Evolutionary conservation across 768 basidiomycete species (phyloP).

Genomic region (Boletus vinaceobasis): DNA sequence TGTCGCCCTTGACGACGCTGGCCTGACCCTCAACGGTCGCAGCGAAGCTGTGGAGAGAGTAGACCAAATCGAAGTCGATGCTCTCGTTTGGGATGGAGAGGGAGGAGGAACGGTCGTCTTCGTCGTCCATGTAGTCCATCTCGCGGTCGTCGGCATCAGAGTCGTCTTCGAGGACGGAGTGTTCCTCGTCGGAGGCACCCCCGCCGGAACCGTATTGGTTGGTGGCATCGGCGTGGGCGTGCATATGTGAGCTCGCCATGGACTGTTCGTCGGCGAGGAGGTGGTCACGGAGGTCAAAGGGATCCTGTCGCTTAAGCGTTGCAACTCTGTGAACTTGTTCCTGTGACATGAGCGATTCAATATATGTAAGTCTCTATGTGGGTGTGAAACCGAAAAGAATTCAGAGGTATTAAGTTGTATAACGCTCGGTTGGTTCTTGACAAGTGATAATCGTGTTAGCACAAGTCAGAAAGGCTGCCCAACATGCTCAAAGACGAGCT

Average conservation of each 20-base stretch:
- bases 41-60: constrained; percentile 92
- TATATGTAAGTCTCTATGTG: neutral
- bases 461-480: constrained; percentile 1
- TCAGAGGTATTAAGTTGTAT: neutral
- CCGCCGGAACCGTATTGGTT: constrained; percentile 34
- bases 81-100: constrained; percentile 88
- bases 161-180: constrained; percentile 83
- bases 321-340: constrained; percentile 18
- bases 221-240: constrained; percentile 46
- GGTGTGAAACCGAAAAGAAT: constrained; percentile 1
- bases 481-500: constrained; percentile 20
- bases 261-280: constrained; percentile 51
- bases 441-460: neutral
- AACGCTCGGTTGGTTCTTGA: neutral
- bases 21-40: constrained; percentile 99
- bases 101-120: constrained; percentile 75
- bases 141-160: constrained; percentile 72
- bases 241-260: constrained; percentile 44
- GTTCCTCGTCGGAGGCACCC: constrained; percentile 65
- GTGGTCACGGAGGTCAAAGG: constrained; percentile 70
- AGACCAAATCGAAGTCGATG: constrained; percentile 91
- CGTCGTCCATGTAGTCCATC: constrained; percentile 64
- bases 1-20: constrained; percentile 97
- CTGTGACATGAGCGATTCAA: constrained; percentile 25
- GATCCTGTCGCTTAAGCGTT: constrained; percentile 47